Conservation (phyloP, 164 flowering plant genomes). For the Chimonanthus praecox region DNA sequence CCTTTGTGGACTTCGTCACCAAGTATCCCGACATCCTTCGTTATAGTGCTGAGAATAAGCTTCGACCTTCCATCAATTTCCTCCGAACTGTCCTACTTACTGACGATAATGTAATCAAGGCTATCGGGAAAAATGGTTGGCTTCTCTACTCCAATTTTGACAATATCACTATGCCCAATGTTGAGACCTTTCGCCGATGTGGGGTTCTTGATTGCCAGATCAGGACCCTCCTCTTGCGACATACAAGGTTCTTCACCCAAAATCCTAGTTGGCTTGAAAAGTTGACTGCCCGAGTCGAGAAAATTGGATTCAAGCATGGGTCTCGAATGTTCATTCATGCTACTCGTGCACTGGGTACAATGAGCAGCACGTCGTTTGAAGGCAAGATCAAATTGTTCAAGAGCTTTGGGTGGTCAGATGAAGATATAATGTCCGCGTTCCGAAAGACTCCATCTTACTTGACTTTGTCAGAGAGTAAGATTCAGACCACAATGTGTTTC, state of each 20-base stretch:
- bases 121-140: slow-evolving; percentile 4
- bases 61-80: slow-evolving; percentile 1
- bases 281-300: not conserved
- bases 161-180: slow-evolving; percentile 2
- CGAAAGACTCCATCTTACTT: slow-evolving; percentile 6
- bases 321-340: slow-evolving; percentile 11
- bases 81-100: not conserved
- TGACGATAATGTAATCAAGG: slow-evolving; percentile 1
- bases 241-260: slow-evolving; percentile 1
- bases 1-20: slow-evolving; percentile 2
- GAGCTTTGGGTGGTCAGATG: slow-evolving; percentile 16
- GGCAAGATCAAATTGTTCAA: slow-evolving; percentile 3
- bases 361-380: slow-evolving; percentile 1
- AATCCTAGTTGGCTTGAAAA: slow-evolving; percentile 1
- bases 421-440: slow-evolving; percentile 11
- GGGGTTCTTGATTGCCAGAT: slow-evolving; percentile 5
- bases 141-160: not conserved
- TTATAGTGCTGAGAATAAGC: not conserved
- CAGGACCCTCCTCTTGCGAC: not conserved
- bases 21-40: not conserved
- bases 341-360: not conserved
- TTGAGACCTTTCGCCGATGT: slow-evolving; percentile 1
- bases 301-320: slow-evolving; percentile 6
- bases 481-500: slow-evolving; percentile 1
- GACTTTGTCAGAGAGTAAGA: slow-evolving; percentile 7